Evolutionary conservation across 129 eudicot species (phyloP).

Genomic region (Logfia minima): DNA sequence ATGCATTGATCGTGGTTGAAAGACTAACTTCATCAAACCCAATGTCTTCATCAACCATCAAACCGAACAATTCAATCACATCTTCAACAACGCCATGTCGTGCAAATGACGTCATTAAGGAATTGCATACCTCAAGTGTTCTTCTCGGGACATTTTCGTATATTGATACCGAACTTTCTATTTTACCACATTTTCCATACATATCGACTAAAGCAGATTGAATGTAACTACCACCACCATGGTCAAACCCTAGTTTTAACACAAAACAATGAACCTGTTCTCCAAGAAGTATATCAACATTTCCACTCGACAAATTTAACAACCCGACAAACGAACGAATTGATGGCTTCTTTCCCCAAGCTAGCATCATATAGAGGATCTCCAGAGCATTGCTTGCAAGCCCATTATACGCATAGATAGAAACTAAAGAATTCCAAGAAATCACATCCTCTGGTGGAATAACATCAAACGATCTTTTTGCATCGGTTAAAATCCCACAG

Average conservation of each 20-base stretch:
- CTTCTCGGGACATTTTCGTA: slow-evolving; percentile 39
- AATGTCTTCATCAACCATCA: slow-evolving; percentile 57
- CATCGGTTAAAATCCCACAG: slow-evolving; percentile 52
- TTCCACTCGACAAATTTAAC: slow-evolving; percentile 46
- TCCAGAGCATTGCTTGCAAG: slow-evolving; percentile 41
- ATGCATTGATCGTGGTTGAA: slow-evolving; percentile 53
- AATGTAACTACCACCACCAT: slow-evolving; percentile 42
- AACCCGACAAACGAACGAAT: slow-evolving; percentile 56
- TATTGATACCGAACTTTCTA: slow-evolving; percentile 44
- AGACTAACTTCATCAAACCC: slow-evolving; percentile 72
- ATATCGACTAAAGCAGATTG: slow-evolving; percentile 75
- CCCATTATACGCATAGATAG: slow-evolving; percentile 49
- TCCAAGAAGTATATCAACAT: slow-evolving; percentile 47
- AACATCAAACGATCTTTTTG: slow-evolving; percentile 55
- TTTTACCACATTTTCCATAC: slow-evolving; percentile 76
- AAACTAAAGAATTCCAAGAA: slow-evolving; percentile 78
- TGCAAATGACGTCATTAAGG: slow-evolving; percentile 75
- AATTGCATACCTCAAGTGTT: slow-evolving; percentile 62
- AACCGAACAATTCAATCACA: slow-evolving; percentile 61
- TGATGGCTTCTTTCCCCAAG: slow-evolving; percentile 66
- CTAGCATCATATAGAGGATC: slow-evolving; percentile 50
- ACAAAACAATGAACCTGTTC: slow-evolving; percentile 59
- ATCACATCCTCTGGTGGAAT: slow-evolving; percentile 51
- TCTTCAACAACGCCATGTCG: slow-evolving; percentile 49
- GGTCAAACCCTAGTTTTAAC: slow-evolving; percentile 53